phyloP scores from a whole-genome alignment of 257 asterid species.

The Euphrasia confusa region DNA sequence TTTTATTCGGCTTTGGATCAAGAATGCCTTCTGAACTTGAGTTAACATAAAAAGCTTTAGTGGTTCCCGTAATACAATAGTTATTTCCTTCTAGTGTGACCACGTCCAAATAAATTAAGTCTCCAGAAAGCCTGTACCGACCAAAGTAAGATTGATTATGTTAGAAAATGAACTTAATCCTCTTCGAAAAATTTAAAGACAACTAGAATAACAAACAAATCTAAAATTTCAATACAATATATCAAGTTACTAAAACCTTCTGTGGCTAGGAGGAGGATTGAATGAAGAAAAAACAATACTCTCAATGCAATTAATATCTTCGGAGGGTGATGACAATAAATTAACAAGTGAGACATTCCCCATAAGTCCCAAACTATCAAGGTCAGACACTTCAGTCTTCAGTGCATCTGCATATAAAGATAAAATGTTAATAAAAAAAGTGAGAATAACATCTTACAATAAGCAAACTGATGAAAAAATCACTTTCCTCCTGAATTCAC shows the following conservation, averaged over 20 bases:
- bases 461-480: slow-evolving; percentile 18
- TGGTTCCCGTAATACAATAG: slow-evolving; percentile 83
- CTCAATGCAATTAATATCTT: slow-evolving; percentile 75
- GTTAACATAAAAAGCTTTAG: slow-evolving; percentile 72
- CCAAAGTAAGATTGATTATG: slow-evolving; percentile 25
- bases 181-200: slow-evolving; percentile 15
- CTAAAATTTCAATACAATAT: slow-evolving; percentile 3
- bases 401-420: slow-evolving; percentile 45
- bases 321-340: slow-evolving; percentile 59
- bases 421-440: slow-evolving; percentile 5
- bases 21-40: slow-evolving; percentile 63
- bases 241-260: slow-evolving; percentile 57
- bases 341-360: slow-evolving; percentile 62
- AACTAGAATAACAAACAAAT: background rate
- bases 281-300: slow-evolving; percentile 86
- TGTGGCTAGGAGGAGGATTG: slow-evolving; percentile 92
- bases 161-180: slow-evolving; percentile 18
- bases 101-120: slow-evolving; percentile 87
- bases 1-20: slow-evolving; percentile 65
- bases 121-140: slow-evolving; percentile 85
- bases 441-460: background rate
- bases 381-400: slow-evolving; percentile 75
- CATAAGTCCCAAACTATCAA: slow-evolving; percentile 74
- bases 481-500: slow-evolving; percentile 57
- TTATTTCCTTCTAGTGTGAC: slow-evolving; percentile 78